Conservation (phyloP, 2,329 filamentous ascomycete species). For the Epichloe elymi region DNA sequence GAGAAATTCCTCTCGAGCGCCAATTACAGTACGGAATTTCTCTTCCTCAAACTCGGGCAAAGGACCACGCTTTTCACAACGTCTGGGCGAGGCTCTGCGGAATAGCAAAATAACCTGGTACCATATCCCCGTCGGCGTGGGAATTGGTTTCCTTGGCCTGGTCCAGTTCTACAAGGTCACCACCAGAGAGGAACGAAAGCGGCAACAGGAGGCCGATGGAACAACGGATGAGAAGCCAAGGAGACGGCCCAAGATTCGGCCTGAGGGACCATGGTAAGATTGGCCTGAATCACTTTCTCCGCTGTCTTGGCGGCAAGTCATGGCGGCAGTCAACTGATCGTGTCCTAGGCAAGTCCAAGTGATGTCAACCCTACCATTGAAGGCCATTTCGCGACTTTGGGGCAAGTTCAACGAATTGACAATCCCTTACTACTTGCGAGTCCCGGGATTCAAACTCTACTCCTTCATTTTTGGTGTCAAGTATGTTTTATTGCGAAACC, state of each 20-base stretch:
- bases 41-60: slow-evolving; percentile 25
- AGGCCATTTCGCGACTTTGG: slow-evolving; percentile 82
- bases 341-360: slow-evolving; percentile 65
- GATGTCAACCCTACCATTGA: slow-evolving; percentile 85
- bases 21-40: slow-evolving; percentile 17
- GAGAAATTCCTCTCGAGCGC: slow-evolving; percentile 13
- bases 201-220: slow-evolving; percentile 29
- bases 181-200: slow-evolving; percentile 38
- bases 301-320: not conserved
- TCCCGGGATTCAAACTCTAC: slow-evolving; percentile 81
- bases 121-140: slow-evolving; percentile 76
- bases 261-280: slow-evolving; percentile 67
- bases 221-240: slow-evolving; percentile 31
- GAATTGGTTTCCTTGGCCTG: slow-evolving; percentile 70
- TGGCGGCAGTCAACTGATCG: not conserved
- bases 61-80: slow-evolving; percentile 36
- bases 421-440: slow-evolving; percentile 75
- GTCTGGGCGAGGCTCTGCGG: slow-evolving; percentile 34
- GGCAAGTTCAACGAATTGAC: slow-evolving; percentile 81
- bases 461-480: slow-evolving; percentile 85
- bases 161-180: slow-evolving; percentile 73
- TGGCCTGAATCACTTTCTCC: not conserved
- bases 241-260: slow-evolving; percentile 52
- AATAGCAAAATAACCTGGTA: slow-evolving; percentile 66
- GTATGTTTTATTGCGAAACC: slow-evolving; percentile 19